These are phyloP conservation scores for Scorias spongiosa DNA, from an alignment of 2,329 filamentous ascomycete genomes.

Conservation along the genomic window DNA sequence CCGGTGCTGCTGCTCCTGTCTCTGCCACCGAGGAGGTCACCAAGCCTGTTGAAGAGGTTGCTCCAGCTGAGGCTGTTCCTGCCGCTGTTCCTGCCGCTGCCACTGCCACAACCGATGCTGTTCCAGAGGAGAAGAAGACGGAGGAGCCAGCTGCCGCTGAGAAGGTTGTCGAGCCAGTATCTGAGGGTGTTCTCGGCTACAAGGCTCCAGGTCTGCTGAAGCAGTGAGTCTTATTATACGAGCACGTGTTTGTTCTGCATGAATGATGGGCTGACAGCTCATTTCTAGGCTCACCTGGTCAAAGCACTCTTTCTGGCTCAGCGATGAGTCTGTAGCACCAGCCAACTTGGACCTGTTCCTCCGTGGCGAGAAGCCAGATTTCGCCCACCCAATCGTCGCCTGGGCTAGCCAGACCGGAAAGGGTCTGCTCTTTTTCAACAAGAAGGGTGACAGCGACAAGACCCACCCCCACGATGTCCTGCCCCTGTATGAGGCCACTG, in stretches of 20 bases:
- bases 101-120: constrained; percentile 17
- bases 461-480: constrained; percentile 64
- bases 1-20: constrained; percentile 25
- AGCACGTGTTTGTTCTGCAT: too few relatives aligned
- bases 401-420: constrained; percentile 92
- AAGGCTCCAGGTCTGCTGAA: constrained; percentile 82
- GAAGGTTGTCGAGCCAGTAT: constrained; percentile 48
- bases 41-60: constrained; percentile 3
- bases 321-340: constrained; percentile 52
- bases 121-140: constrained; percentile 17
- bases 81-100: constrained; percentile 23
- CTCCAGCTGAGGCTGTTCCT: constrained; percentile 4
- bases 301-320: constrained; percentile 71
- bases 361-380: constrained; percentile 72
- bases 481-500: constrained; percentile 42
- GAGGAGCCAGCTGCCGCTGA: constrained; percentile 29
- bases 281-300: constrained; percentile 60
- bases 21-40: constrained; percentile 20
- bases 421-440: constrained; percentile 83
- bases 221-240: constrained; percentile 28
- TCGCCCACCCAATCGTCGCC: constrained; percentile 64
- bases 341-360: constrained; percentile 65
- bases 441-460: constrained; percentile 64
- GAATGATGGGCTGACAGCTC: too few relatives aligned
- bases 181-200: constrained; percentile 76